Percentiles rank a stretch among this genome's conserved stretches.
These are phyloP conservation scores for Neopestalotiopsis clavispora DNA, from an alignment of 2,329 filamentous ascomycete genomes.

Conservation along the genomic window DNA sequence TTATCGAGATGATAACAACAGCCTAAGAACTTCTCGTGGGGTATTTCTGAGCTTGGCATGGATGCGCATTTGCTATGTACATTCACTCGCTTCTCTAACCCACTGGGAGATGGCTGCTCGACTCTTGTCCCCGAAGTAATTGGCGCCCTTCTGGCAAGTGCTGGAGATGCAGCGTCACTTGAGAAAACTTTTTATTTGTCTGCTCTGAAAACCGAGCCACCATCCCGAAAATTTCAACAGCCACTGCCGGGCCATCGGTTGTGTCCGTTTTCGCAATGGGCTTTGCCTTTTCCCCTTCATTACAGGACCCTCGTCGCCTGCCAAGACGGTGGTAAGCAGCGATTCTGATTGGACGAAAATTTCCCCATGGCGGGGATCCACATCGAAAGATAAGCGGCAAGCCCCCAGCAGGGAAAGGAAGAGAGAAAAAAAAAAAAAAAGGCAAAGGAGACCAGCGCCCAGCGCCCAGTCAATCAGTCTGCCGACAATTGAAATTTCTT, in stretches of 20 bases:
- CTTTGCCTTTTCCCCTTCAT: background rate
- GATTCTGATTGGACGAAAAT: conserved; percentile 10
- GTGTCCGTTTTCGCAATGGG: background rate
- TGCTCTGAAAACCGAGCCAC: background rate
- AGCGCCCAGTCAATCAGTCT: conserved; percentile 3
- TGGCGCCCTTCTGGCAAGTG: background rate
- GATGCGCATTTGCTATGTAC: background rate
- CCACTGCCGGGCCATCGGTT: background rate
- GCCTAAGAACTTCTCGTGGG: conserved; percentile 7
- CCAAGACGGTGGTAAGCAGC: conserved; percentile 4
- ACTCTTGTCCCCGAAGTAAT: background rate
- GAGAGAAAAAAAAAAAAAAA: background rate
- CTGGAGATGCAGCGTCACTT: background rate
- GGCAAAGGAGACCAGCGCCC: background rate
- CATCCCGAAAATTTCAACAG: background rate
- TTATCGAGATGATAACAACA: conserved; percentile 15
- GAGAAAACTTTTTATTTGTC: background rate
- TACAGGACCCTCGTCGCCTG: conserved; percentile 5
- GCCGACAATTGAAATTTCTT: conserved; percentile 16
- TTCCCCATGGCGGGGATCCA: conserved; percentile 13
- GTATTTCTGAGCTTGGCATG: conserved; percentile 8
- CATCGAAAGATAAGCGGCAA: conserved; percentile 11
- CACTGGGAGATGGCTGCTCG: background rate
- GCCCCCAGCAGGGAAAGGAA: background rate
- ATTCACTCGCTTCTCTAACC: background rate